These are phyloP conservation scores for Colletotrichum incanum DNA, from an alignment of 2,329 filamentous ascomycete species.

Conservation along the genomic window DNA sequence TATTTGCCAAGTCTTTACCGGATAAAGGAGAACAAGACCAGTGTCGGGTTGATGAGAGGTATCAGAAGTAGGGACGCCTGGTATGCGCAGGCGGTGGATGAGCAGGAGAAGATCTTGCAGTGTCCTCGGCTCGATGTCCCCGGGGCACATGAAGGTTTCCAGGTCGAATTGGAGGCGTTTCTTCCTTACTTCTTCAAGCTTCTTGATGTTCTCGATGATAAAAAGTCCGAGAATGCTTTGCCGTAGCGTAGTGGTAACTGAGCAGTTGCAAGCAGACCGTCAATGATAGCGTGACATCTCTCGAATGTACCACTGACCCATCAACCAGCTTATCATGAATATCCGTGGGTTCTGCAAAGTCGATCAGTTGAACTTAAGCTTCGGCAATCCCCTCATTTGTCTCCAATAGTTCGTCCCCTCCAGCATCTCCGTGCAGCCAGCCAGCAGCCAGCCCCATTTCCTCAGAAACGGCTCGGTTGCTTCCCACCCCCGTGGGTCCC, in stretches of 20 bases:
- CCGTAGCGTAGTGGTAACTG: neutral
- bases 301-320: neutral
- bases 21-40: slow-evolving; percentile 47
- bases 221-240: slow-evolving; percentile 1
- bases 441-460: slow-evolving; percentile 61
- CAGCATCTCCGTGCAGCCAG: slow-evolving; percentile 56
- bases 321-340: neutral
- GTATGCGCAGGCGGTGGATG: slow-evolving; percentile 48
- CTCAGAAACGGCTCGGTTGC: slow-evolving; percentile 59
- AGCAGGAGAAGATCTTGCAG: slow-evolving; percentile 49
- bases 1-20: slow-evolving; percentile 49
- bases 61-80: slow-evolving; percentile 48
- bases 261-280: neutral
- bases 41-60: slow-evolving; percentile 49
- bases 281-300: neutral
- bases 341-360: neutral
- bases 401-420: slow-evolving; percentile 57
- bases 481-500: slow-evolving; percentile 63
- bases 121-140: slow-evolving; percentile 49
- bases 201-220: slow-evolving; percentile 46
- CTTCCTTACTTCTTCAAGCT: slow-evolving; percentile 47
- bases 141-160: slow-evolving; percentile 52
- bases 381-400: slow-evolving; percentile 27
- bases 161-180: slow-evolving; percentile 50
- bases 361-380: slow-evolving; percentile 25